These are phyloP conservation scores for Malbranchea zuffiana DNA, from an alignment of 2,329 filamentous ascomycete species.

Conservation along the genomic window DNA sequence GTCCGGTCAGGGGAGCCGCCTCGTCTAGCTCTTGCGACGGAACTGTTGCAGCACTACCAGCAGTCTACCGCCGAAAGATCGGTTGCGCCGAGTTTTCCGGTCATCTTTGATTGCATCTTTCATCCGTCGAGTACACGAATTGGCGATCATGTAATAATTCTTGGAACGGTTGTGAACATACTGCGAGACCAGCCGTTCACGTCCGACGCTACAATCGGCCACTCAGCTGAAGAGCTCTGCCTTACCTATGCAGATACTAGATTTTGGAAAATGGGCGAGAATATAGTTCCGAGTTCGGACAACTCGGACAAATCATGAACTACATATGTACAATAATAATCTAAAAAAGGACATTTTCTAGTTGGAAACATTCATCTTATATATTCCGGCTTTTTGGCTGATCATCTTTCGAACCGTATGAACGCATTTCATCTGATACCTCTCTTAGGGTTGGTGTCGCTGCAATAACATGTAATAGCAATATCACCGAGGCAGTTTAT, in stretches of 20 bases:
- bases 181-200: slow-evolving; percentile 15
- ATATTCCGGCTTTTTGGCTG: too few species aligned
- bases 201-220: background rate
- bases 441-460: too few species aligned
- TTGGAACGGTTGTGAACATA: slow-evolving; percentile 28
- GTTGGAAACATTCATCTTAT: too few species aligned
- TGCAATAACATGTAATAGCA: too few species aligned
- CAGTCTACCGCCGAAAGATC: background rate
- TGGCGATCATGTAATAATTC: slow-evolving; percentile 32
- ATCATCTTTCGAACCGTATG: too few species aligned
- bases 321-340: background rate
- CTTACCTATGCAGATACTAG: slow-evolving; percentile 34
- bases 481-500: too few species aligned
- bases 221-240: slow-evolving; percentile 21
- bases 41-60: too few species aligned
- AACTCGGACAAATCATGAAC: background rate
- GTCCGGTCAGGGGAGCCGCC: slow-evolving; percentile 14
- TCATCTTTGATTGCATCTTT: slow-evolving; percentile 31
- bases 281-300: slow-evolving; percentile 21
- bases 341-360: too few species aligned
- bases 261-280: slow-evolving; percentile 33
- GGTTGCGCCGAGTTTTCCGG: slow-evolving; percentile 24
- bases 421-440: too few species aligned
- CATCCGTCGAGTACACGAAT: slow-evolving; percentile 28
- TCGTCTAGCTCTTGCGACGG: slow-evolving; percentile 11